Conservation (phyloP, 2,329 filamentous ascomycete species). For the Ramularia endophylla region DNA sequence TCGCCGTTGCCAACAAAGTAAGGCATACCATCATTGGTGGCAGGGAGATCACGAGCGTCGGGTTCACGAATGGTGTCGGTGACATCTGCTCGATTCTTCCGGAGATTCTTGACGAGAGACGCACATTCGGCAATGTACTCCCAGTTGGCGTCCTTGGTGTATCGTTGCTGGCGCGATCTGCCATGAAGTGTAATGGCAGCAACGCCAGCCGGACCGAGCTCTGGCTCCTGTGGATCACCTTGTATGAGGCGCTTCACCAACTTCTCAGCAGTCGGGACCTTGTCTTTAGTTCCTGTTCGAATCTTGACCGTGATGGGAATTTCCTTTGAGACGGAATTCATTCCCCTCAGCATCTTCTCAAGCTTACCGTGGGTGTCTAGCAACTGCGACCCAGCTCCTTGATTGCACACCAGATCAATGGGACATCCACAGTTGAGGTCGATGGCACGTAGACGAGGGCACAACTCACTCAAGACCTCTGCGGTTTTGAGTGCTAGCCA, state of each 20-base stretch:
- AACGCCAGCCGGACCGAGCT: conserved; percentile 70
- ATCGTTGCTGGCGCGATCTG: conserved; percentile 87
- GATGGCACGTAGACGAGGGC: conserved; percentile 80
- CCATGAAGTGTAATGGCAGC: conserved; percentile 96
- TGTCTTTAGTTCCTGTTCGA: conserved; percentile 79
- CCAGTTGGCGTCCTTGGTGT: conserved; percentile 92
- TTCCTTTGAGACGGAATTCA: conserved; percentile 88
- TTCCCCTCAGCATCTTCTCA: conserved; percentile 90
- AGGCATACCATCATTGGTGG: conserved; percentile 42
- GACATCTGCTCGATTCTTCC: conserved; percentile 58
- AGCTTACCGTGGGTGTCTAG: conserved; percentile 84
- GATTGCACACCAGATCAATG: conserved; percentile 86
- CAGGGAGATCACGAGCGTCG: conserved; percentile 67
- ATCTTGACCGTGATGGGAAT: conserved; percentile 94
- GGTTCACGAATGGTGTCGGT: conserved; percentile 73
- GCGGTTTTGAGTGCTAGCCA: conserved; percentile 86
- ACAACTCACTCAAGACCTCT: conserved; percentile 68
- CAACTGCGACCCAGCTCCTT: conserved; percentile 83
- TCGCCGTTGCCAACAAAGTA: conserved; percentile 97
- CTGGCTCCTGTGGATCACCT: conserved; percentile 65
- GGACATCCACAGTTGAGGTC: conserved; percentile 97
- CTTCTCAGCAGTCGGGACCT: conserved; percentile 70
- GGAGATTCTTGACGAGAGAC: conserved; percentile 73
- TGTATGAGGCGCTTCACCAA: conserved; percentile 78
- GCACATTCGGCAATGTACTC: conserved; percentile 87